Percentiles rank a stretch among this genome's conserved stretches.
Evolutionary conservation across 371 early-diverging fungal species (phyloP).

Genomic region (Gilbertella persicaria): DNA sequence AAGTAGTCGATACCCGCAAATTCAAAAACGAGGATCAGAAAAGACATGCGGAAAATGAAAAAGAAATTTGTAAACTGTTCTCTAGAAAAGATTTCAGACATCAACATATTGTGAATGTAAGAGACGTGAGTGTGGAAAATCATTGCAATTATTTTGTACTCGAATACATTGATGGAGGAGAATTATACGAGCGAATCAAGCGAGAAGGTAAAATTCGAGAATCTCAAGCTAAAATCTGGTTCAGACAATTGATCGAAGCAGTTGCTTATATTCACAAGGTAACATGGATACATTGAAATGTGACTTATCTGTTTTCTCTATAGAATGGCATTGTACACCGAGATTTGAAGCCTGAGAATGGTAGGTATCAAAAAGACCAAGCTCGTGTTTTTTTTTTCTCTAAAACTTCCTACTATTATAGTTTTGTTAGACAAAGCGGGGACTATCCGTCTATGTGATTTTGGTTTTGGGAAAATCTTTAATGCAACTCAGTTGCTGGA

Average conservation of each 20-base stretch:
- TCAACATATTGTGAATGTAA: constrained; percentile 82
- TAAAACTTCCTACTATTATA: constrained; percentile 6
- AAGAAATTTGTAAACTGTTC: constrained; percentile 58
- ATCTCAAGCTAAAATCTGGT: constrained; percentile 85
- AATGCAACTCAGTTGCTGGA: constrained; percentile 76
- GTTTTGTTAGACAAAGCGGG: constrained; percentile 74
- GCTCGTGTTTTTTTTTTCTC: neutral
- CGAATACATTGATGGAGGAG: constrained; percentile 97
- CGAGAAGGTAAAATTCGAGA: constrained; percentile 84
- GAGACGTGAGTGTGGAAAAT: constrained; percentile 73
- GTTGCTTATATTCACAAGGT: constrained; percentile 86
- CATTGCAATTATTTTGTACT: constrained; percentile 85
- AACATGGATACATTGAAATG: constrained; percentile 6
- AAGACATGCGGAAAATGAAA: constrained; percentile 73
- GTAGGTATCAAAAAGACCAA: constrained; percentile 14
- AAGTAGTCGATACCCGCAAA: constrained; percentile 92
- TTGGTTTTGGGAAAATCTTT: constrained; percentile 88
- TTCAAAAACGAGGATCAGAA: constrained; percentile 94
- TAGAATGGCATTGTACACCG: constrained; percentile 80
- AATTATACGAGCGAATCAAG: constrained; percentile 93
- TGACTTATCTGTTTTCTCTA: neutral
- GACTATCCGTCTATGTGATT: constrained; percentile 87
- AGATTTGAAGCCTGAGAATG: constrained; percentile 96
- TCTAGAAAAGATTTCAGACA: neutral
- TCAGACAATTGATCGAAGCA: constrained; percentile 93